These are phyloP conservation scores for Penicillium longicatenatum DNA, from an alignment of 495 filamentous ascomycete species.

Conservation along the genomic window DNA sequence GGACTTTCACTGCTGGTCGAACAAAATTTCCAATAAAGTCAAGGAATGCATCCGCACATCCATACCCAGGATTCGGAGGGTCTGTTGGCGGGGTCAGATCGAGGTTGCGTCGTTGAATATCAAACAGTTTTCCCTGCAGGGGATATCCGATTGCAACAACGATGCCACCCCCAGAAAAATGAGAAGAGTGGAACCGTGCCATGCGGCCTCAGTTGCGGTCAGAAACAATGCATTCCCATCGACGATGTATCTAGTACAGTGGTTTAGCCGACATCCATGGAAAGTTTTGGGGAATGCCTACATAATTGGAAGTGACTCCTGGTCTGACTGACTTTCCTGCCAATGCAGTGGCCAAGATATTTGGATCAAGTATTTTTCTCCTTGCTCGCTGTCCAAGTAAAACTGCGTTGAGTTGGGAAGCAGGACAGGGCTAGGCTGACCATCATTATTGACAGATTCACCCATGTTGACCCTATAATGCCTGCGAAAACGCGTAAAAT, in stretches of 20 bases:
- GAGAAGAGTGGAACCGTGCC: constrained; percentile 24
- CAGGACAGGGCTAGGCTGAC: constrained; percentile 13
- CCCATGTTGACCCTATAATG: background rate
- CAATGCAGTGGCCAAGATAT: constrained; percentile 32
- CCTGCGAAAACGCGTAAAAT: too few species aligned
- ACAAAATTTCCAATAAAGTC: constrained; percentile 27
- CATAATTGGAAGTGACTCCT: constrained; percentile 23
- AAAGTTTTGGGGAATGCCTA: constrained; percentile 1
- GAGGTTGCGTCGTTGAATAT: constrained; percentile 17
- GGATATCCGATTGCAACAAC: constrained; percentile 33
- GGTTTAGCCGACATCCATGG: background rate
- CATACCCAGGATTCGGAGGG: constrained; percentile 12
- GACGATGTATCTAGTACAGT: constrained; percentile 24
- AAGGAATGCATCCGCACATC: constrained; percentile 26
- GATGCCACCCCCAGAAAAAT: constrained; percentile 22
- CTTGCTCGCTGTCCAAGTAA: constrained; percentile 22
- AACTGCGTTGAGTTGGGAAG: constrained; percentile 32
- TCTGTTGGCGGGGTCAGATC: constrained; percentile 27
- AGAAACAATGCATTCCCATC: constrained; percentile 33
- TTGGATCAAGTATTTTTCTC: constrained; percentile 25
- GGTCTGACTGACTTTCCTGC: constrained; percentile 9
- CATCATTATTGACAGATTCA: constrained; percentile 1
- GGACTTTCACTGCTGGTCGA: constrained; percentile 18
- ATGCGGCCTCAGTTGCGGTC: constrained; percentile 29
- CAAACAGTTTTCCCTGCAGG: constrained; percentile 22